A percentile compares a stretch with the other conserved stretches of the same genome.
Evolutionary conservation across 2,329 filamentous ascomycete species (phyloP).

Genomic region (Calonectria fujianensis): DNA sequence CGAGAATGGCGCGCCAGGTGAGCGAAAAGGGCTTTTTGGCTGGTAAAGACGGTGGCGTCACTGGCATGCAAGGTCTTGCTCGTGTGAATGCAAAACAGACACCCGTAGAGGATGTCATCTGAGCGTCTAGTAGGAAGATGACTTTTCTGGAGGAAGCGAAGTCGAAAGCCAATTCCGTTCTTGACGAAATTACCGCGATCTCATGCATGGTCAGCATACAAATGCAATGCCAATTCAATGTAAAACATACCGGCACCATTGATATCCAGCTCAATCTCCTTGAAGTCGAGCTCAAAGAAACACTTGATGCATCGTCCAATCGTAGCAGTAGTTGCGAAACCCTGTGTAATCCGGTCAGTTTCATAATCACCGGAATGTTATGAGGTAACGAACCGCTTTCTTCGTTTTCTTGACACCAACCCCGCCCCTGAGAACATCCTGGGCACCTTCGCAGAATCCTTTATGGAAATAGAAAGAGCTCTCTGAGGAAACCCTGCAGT

Average conservation of each 20-base stretch:
- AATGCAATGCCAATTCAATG: background rate
- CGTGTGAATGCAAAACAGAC: constrained; percentile 71
- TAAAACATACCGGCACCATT: constrained; percentile 66
- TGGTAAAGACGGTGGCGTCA: constrained; percentile 75
- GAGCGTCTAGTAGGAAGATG: constrained; percentile 70
- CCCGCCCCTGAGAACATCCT: constrained; percentile 68
- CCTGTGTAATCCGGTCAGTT: constrained; percentile 54
- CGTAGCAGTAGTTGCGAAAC: constrained; percentile 63
- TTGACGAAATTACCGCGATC: constrained; percentile 69
- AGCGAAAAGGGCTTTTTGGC: constrained; percentile 70
- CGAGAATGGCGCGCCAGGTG: constrained; percentile 73
- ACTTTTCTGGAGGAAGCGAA: constrained; percentile 74
- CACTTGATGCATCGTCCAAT: constrained; percentile 73
- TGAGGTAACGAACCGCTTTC: constrained; percentile 64
- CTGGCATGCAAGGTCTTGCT: constrained; percentile 71
- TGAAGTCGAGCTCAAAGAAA: constrained; percentile 72
- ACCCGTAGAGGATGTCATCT: constrained; percentile 73
- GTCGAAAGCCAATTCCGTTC: constrained; percentile 68
- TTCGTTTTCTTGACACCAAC: constrained; percentile 71
- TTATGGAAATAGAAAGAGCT: constrained; percentile 73
- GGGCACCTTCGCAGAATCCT: constrained; percentile 74
- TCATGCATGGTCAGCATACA: constrained; percentile 50
- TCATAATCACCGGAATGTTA: background rate
- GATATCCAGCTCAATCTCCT: constrained; percentile 71
- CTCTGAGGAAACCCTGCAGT: constrained; percentile 64